A percentile compares a stretch with the other conserved stretches of the same genome.
Evolutionary conservation across 306 rosid genomes (phyloP).

Genomic region (Vigna trinervia): DNA sequence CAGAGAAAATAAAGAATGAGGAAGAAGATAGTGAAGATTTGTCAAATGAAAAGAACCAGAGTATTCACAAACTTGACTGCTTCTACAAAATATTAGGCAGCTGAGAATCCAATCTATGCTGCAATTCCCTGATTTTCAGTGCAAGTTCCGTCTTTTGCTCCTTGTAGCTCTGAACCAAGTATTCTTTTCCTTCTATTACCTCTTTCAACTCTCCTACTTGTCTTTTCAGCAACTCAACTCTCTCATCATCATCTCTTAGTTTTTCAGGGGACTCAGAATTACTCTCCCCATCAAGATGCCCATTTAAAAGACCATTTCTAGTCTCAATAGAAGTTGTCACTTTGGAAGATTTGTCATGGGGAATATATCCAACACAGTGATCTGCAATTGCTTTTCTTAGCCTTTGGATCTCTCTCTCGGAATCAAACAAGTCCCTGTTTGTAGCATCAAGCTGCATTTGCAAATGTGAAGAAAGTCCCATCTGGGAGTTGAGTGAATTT

Average conservation of each 20-base stretch:
- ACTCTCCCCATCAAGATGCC: slow-evolving; percentile 61
- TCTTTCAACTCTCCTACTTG: slow-evolving; percentile 93
- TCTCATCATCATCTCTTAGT: slow-evolving; percentile 66
- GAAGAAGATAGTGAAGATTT: slow-evolving; percentile 48
- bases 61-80: slow-evolving; percentile 65
- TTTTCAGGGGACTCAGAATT: slow-evolving; percentile 62
- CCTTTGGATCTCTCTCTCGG: slow-evolving; percentile 86
- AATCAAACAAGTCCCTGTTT: slow-evolving; percentile 75
- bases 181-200: slow-evolving; percentile 90
- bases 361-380: slow-evolving; percentile 73
- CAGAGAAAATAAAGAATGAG: slow-evolving; percentile 53
- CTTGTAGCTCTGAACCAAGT: slow-evolving; percentile 85
- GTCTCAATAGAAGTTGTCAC: slow-evolving; percentile 53
- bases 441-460: slow-evolving; percentile 83
- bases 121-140: slow-evolving; percentile 78
- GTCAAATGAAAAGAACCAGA: slow-evolving; percentile 43
- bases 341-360: slow-evolving; percentile 58
- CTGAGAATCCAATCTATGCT: slow-evolving; percentile 89
- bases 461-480: slow-evolving; percentile 76
- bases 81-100: slow-evolving; percentile 91
- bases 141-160: slow-evolving; percentile 87
- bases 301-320: slow-evolving; percentile 68
- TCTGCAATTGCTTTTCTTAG: slow-evolving; percentile 93
- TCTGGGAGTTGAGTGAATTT: slow-evolving; percentile 73
- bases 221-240: slow-evolving; percentile 76